These are phyloP conservation scores for Venturia oleaginea DNA, from an alignment of 2,329 filamentous ascomycete species.

Conservation along the genomic window DNA sequence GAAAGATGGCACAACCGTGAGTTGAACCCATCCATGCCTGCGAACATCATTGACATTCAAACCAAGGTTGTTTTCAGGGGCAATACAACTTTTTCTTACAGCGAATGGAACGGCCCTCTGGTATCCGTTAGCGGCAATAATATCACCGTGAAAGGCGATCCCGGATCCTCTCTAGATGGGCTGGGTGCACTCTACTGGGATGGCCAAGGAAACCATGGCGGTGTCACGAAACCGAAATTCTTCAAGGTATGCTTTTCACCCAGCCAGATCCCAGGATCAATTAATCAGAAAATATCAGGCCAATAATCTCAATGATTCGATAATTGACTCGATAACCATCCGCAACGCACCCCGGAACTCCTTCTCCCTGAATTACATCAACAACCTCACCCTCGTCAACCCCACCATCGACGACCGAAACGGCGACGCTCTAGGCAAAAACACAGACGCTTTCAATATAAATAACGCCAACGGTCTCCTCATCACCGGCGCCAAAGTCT, in stretches of 20 bases:
- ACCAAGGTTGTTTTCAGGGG: background rate
- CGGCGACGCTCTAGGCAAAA: conserved; percentile 39
- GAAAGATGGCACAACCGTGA: conserved; percentile 25
- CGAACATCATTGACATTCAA: background rate
- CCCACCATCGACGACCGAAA: conserved; percentile 50
- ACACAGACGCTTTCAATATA: conserved; percentile 52
- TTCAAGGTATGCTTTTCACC: background rate
- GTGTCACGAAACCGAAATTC: background rate
- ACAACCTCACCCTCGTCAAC: conserved; percentile 37
- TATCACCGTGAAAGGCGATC: conserved; percentile 50
- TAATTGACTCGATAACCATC: conserved; percentile 27
- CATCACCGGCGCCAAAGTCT: conserved; percentile 43
- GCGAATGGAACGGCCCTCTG: conserved; percentile 7
- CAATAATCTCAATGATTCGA: conserved; percentile 21
- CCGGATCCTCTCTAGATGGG: conserved; percentile 41
- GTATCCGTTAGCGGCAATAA: conserved; percentile 23
- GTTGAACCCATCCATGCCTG: background rate
- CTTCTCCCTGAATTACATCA: conserved; percentile 36
- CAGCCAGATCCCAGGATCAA: no score
- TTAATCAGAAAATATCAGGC: conserved; percentile 17
- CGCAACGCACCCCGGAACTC: conserved; percentile 27
- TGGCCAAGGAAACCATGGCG: conserved; percentile 34
- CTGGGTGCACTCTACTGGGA: conserved; percentile 46
- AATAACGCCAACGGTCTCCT: conserved; percentile 38
- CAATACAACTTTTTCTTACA: conserved; percentile 1